Evolutionary conservation across 73 alveolate genomes (phyloP).

Genomic region (Durusdinium trenchii): DNA sequence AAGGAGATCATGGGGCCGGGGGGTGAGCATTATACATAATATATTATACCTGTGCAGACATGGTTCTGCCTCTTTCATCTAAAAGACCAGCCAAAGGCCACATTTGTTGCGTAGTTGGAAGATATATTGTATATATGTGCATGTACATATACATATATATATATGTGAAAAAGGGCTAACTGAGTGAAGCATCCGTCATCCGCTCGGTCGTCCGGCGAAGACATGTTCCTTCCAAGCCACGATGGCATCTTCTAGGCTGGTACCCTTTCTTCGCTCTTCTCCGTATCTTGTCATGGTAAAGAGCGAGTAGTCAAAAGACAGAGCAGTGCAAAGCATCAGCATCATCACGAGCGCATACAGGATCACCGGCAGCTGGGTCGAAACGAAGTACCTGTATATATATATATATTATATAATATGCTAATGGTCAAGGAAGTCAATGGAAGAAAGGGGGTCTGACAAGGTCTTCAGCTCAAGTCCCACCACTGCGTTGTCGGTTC

Average conservation of each 20-base stretch:
- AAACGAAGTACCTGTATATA: constrained; percentile 40
- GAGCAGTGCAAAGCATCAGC: constrained; percentile 91
- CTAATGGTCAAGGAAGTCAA: not conserved
- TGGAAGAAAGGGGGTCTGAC: not conserved
- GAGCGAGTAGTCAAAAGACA: constrained; percentile 86
- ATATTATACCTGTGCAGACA: too few species aligned
- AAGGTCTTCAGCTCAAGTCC: not conserved
- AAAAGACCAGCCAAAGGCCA: too few species aligned
- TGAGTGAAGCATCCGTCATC: too few species aligned
- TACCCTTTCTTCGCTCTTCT: constrained; percentile 80
- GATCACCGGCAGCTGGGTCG: constrained; percentile 62
- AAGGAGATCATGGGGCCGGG: too few species aligned
- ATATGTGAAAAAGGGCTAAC: too few species aligned
- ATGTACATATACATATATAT: too few species aligned
- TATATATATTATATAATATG: not conserved
- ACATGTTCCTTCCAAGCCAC: not conserved
- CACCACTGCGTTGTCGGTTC: not conserved
- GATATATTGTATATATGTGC: too few species aligned
- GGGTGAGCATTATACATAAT: too few species aligned
- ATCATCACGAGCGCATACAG: constrained; percentile 81
- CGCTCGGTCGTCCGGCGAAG: too few species aligned
- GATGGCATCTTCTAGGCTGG: constrained; percentile 43
- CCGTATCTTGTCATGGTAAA: constrained; percentile 85
- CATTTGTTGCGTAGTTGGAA: too few species aligned
- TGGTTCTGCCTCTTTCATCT: too few species aligned